Evolutionary conservation across 345 rosid species (phyloP).

Genomic region (Raphanus sativus): DNA sequence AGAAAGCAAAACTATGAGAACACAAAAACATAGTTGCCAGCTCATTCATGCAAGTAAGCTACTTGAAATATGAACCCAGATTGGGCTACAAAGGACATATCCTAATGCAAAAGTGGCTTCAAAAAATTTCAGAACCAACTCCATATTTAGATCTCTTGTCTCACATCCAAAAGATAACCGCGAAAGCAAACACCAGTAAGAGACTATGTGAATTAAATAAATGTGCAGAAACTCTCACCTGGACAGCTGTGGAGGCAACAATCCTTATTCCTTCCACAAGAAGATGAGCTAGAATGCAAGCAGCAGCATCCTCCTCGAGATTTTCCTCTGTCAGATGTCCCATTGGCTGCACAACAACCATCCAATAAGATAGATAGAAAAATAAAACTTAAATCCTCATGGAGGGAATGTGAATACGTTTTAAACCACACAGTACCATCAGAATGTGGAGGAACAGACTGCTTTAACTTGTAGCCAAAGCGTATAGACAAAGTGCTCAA

Average conservation of each 20-base stretch:
- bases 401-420: constrained; percentile 36
- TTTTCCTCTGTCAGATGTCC: constrained; percentile 31
- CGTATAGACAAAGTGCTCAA: constrained; percentile 89
- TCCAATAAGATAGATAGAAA: constrained; percentile 20
- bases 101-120: background rate
- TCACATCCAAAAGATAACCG: background rate
- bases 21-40: background rate
- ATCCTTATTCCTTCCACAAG: constrained; percentile 19
- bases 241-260: constrained; percentile 34
- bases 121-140: background rate
- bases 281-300: constrained; percentile 25
- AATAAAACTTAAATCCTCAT: background rate
- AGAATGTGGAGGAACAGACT: constrained; percentile 55
- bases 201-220: background rate
- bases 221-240: constrained; percentile 27
- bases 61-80: background rate
- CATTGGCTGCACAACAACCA: constrained; percentile 35
- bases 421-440: constrained; percentile 41
- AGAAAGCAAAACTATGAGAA: constrained; percentile 13
- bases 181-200: background rate
- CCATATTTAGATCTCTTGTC: background rate
- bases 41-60: constrained; percentile 7
- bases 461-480: constrained; percentile 88
- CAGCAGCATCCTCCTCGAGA: constrained; percentile 26
- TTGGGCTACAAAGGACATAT: background rate